Percentiles rank a stretch among this genome's conserved stretches.
These are phyloP conservation scores for Dimocarpus longan DNA, from an alignment of 345 rosid species.

Conservation along the genomic window DNA sequence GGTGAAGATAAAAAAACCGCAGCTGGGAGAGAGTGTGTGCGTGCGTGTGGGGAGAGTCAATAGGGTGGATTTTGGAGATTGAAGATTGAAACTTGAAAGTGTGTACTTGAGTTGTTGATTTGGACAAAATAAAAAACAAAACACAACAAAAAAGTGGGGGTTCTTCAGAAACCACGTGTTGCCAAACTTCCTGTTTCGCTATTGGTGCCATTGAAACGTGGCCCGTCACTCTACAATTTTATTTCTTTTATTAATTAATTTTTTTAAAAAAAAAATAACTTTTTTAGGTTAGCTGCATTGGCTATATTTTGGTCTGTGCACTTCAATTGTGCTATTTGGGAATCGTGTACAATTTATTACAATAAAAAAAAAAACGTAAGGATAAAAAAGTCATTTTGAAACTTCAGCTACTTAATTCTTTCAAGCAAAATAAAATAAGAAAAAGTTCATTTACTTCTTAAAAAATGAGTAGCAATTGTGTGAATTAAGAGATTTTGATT, in stretches of 20 bases:
- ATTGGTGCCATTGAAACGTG: slow-evolving; percentile 9
- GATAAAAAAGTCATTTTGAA: too few species aligned
- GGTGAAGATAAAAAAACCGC: not conserved
- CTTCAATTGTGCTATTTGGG: not conserved
- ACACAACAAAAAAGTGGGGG: not conserved
- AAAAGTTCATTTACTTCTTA: too few species aligned
- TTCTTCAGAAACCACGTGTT: slow-evolving; percentile 42
- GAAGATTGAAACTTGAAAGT: not conserved
- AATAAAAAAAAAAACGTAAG: too few species aligned
- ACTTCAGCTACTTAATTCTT: too few species aligned
- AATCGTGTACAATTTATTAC: too few species aligned
- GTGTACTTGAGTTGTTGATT: not conserved
- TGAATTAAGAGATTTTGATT: too few species aligned
- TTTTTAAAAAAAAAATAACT: too few species aligned
- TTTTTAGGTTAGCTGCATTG: not conserved
- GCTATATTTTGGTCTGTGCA: not conserved
- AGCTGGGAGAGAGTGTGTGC: too few species aligned
- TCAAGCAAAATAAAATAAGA: too few species aligned
- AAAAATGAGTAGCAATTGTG: too few species aligned
- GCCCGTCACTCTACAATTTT: not conserved
- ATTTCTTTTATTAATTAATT: not conserved
- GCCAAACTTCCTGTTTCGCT: slow-evolving; percentile 27
- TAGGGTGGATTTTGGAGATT: not conserved
- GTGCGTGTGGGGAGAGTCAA: not conserved
- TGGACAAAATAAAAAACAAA: slow-evolving; percentile 16